Base-by-base conservation (phyloP, 2,329 filamentous ascomycete genomes). In the Trichoderma harzianum region DNA sequence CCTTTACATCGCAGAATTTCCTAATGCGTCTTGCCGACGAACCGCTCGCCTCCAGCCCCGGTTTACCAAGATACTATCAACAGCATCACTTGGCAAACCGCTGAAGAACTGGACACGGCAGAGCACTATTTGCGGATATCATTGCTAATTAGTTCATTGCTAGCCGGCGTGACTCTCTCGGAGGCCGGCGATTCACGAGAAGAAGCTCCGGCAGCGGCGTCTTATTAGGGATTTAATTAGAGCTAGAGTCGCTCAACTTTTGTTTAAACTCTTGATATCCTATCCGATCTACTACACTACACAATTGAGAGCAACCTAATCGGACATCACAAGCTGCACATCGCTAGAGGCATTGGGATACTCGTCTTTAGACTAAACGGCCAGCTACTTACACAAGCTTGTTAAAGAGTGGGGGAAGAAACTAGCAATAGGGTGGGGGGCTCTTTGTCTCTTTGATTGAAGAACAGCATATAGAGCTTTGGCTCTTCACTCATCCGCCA, bases 71-170 rank as follows among this genome's bases (percentile, higher is more conserved):
- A 62, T 14, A 36, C 34, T 36, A 53, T 36, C 64, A 58, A 28
- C 47, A 26, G 57, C 32, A 43, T 28, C 21, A 10, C 51, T 36
- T 53, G 43, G 55, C 5, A 28, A 28, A 53, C 1, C 28, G 57
- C 57, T 61, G 16, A 12, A 28, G 26, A 69, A 18, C 16, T 53
- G 26, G 55, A 61, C 5, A 69, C 8, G 26, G 28, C 5, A 69
- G 24, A 47, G 7, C 28, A 69, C 21, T n/a, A 62, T 62, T 61
- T 62, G 57, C 57, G 60, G 43, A 61, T 69, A 62, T 71, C 34
- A 66, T 71, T 71, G 69, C 62, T 66, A 71, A 71, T 66, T 60
- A 71, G 62, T 66, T 30, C 36, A 21, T 24, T 65, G 16, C 62
- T 64, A 60, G 60, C n/a, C 57, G 64, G 70, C 58, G 26, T 68